Evolutionary conservation across 495 filamentous ascomycete genomes (phyloP).

Genomic region (Aspergillus conjunctus): DNA sequence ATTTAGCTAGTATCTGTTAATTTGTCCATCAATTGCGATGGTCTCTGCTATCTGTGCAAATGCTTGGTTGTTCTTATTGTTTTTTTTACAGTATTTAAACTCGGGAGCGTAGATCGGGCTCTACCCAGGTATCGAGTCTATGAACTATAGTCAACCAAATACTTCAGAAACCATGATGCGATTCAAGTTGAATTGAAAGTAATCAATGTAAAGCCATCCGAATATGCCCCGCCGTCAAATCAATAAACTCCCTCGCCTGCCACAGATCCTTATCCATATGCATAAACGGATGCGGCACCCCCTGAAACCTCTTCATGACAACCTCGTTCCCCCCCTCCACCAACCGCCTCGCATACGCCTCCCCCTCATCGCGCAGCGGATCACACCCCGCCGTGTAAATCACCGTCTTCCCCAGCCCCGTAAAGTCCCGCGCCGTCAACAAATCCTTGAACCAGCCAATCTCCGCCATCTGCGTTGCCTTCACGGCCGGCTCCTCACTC

Average conservation of each 20-base stretch:
- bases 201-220: conserved; percentile 23
- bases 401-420: conserved; percentile 45
- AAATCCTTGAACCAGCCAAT: conserved; percentile 34
- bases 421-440: conserved; percentile 46
- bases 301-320: conserved; percentile 47
- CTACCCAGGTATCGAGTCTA: too few relatives aligned
- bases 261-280: conserved; percentile 42
- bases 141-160: too few relatives aligned
- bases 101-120: too few relatives aligned
- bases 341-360: conserved; percentile 51
- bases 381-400: conserved; percentile 53
- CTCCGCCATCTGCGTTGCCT: conserved; percentile 21
- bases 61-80: too few relatives aligned
- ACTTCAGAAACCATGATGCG: too few relatives aligned
- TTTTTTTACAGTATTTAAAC: too few relatives aligned
- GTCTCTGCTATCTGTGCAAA: background rate
- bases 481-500: conserved; percentile 3
- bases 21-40: background rate
- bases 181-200: too few relatives aligned
- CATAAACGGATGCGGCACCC: conserved; percentile 54
- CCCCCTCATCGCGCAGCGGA: conserved; percentile 54
- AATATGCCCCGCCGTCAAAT: conserved; percentile 33
- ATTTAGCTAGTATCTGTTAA: background rate
- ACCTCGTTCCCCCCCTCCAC: conserved; percentile 50
- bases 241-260: conserved; percentile 35